phyloP scores from a whole-genome alignment of 2,329 filamentous ascomycete species.

The Biscogniauxia mediterranea region DNA sequence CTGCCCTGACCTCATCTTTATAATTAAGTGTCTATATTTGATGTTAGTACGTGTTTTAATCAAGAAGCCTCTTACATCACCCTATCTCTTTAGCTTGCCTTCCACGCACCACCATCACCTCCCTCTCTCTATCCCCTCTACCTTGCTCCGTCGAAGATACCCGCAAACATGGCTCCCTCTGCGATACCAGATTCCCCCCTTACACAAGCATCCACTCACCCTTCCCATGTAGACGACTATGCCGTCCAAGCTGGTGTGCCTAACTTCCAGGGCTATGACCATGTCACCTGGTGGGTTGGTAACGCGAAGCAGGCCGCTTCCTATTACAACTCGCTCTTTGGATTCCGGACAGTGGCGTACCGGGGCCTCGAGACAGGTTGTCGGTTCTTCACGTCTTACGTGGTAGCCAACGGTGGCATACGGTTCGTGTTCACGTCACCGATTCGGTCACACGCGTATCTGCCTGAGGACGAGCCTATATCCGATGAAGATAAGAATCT shows the following conservation, averaged over 20 bases:
- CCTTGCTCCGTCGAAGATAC: constrained; percentile 1
- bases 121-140: not conserved
- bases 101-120: constrained; percentile 2
- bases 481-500: constrained; percentile 61
- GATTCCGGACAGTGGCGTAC: constrained; percentile 81
- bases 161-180: constrained; percentile 56
- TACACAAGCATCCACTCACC: constrained; percentile 40
- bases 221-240: constrained; percentile 49
- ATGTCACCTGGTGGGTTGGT: constrained; percentile 93
- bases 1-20: not conserved
- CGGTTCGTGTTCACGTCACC: constrained; percentile 85
- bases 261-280: constrained; percentile 82
- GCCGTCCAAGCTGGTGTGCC: constrained; percentile 49
- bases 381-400: constrained; percentile 78
- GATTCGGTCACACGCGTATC: constrained; percentile 58
- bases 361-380: constrained; percentile 85
- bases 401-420: constrained; percentile 73
- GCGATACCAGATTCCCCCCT: constrained; percentile 51
- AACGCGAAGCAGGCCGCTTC: constrained; percentile 94
- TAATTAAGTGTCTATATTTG: not conserved
- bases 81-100: not conserved
- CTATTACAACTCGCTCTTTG: constrained; percentile 85
- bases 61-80: not conserved
- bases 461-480: constrained; percentile 60
- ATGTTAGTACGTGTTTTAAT: constrained; percentile 26